phyloP scores from a whole-genome alignment of 495 filamentous ascomycete species.

The Penicillium cinerascens region DNA sequence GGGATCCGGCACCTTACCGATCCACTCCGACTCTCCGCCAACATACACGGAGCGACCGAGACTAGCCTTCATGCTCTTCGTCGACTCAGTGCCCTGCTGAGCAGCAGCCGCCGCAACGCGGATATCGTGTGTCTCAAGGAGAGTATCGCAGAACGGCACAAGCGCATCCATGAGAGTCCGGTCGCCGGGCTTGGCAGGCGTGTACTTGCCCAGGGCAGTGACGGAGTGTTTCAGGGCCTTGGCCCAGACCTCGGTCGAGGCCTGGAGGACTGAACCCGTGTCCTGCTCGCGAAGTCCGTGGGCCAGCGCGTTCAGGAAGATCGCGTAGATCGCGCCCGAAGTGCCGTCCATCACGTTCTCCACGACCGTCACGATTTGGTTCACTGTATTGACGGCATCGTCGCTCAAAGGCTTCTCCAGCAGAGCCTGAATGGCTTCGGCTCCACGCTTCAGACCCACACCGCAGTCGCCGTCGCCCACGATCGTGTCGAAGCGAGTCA shows the following conservation, averaged over 20 bases:
- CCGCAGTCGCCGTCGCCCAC: slow-evolving; percentile 97
- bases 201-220: slow-evolving; percentile 72
- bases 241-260: slow-evolving; percentile 64
- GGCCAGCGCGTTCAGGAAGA: slow-evolving; percentile 89
- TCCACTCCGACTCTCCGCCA: slow-evolving; percentile 72
- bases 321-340: slow-evolving; percentile 90
- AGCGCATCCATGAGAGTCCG: slow-evolving; percentile 89
- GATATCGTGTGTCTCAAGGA: slow-evolving; percentile 60
- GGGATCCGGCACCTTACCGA: slow-evolving; percentile 79
- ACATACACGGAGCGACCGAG: slow-evolving; percentile 90
- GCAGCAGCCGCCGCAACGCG: slow-evolving; percentile 71
- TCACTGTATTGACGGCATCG: slow-evolving; percentile 69
- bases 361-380: slow-evolving; percentile 75
- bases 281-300: slow-evolving; percentile 64
- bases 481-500: slow-evolving; percentile 86
- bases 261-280: slow-evolving; percentile 42
- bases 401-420: slow-evolving; percentile 55
- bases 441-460: slow-evolving; percentile 82
- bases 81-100: slow-evolving; percentile 70
- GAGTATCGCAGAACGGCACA: slow-evolving; percentile 74
- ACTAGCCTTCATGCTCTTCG: slow-evolving; percentile 87
- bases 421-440: slow-evolving; percentile 74
- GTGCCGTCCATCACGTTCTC: slow-evolving; percentile 94
- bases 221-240: slow-evolving; percentile 68
- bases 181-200: slow-evolving; percentile 84